A percentile compares a stretch with the other conserved stretches of the same genome.
Evolutionary conservation across 2,329 filamentous ascomycete genomes (phyloP).

Genomic region (Blastomyces parvus): DNA sequence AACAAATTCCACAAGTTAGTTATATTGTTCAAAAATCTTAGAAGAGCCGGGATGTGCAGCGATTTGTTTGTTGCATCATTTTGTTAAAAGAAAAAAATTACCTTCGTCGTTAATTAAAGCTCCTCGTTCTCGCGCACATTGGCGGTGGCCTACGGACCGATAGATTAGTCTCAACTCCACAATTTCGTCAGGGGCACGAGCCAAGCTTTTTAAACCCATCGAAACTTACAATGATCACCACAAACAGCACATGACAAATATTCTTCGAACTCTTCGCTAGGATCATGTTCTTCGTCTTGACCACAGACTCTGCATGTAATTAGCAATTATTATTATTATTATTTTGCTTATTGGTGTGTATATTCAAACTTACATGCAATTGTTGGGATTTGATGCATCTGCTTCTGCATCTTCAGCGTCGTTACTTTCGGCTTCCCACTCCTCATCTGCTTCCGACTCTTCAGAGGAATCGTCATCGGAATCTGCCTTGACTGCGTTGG

Average conservation of each 20-base stretch:
- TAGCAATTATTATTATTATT: slow-evolving; percentile 27
- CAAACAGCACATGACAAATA: slow-evolving; percentile 69
- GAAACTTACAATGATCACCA: slow-evolving; percentile 66
- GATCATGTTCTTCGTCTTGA: slow-evolving; percentile 72
- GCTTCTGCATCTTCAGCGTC: slow-evolving; percentile 36
- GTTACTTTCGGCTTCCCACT: slow-evolving; percentile 43
- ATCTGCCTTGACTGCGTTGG: slow-evolving; percentile 25
- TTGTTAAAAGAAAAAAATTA: too few relatives aligned
- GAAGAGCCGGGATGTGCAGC: slow-evolving; percentile 6
- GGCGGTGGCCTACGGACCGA: slow-evolving; percentile 65
- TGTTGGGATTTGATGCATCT: slow-evolving; percentile 44
- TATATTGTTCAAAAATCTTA: not conserved
- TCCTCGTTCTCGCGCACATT: slow-evolving; percentile 70
- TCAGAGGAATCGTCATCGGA: slow-evolving; percentile 49
- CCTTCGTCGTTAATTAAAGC: slow-evolving; percentile 54
- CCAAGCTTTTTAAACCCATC: slow-evolving; percentile 22
- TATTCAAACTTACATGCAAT: slow-evolving; percentile 50
- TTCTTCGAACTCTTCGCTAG: slow-evolving; percentile 68
- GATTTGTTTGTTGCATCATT: too few relatives aligned
- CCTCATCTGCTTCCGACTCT: slow-evolving; percentile 42
- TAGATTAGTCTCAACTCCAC: slow-evolving; percentile 31
- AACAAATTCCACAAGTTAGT: slow-evolving; percentile 19
- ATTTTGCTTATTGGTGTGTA: slow-evolving; percentile 11
- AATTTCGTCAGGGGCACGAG: slow-evolving; percentile 21
- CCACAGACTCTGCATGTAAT: slow-evolving; percentile 61